Conservation (phyloP, 2,329 filamentous ascomycete species). For the Trematosphaeria pertusa region DNA sequence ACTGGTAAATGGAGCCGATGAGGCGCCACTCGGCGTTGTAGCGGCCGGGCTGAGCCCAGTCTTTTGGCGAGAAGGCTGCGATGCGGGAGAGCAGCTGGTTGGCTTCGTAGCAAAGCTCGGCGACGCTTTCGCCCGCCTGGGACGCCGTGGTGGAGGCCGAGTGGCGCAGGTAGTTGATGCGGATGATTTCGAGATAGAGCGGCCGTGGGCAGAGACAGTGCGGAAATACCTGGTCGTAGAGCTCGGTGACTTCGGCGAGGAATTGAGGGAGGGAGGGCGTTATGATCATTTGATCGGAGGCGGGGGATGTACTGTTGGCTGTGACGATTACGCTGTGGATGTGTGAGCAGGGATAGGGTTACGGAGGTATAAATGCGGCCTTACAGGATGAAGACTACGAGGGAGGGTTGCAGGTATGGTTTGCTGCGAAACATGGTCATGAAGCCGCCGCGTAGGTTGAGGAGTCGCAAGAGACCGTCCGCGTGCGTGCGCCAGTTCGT, state of each 20-base stretch:
- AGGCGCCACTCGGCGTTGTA: slow-evolving; percentile 29
- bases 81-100: slow-evolving; percentile 28
- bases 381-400: slow-evolving; percentile 37
- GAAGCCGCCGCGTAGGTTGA: slow-evolving; percentile 39
- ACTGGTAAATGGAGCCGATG: slow-evolving; percentile 33
- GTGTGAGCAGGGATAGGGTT: background rate
- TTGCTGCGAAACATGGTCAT: slow-evolving; percentile 21
- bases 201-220: slow-evolving; percentile 33
- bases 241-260: slow-evolving; percentile 21
- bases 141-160: slow-evolving; percentile 14
- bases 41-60: slow-evolving; percentile 36
- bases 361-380: slow-evolving; percentile 1
- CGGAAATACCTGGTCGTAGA: slow-evolving; percentile 37
- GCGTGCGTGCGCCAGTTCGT: slow-evolving; percentile 37
- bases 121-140: slow-evolving; percentile 8
- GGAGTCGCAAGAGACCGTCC: slow-evolving; percentile 30
- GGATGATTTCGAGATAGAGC: slow-evolving; percentile 33
- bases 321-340: slow-evolving; percentile 27
- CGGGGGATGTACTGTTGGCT: slow-evolving; percentile 35
- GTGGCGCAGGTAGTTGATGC: slow-evolving; percentile 30
- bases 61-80: slow-evolving; percentile 27
- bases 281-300: slow-evolving; percentile 32
- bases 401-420: slow-evolving; percentile 24
- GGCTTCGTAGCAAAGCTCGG: slow-evolving; percentile 20
- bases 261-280: slow-evolving; percentile 17